These are phyloP conservation scores for Phyllosticta citriasiana DNA, from an alignment of 2,329 filamentous ascomycete species.

Conservation along the genomic window DNA sequence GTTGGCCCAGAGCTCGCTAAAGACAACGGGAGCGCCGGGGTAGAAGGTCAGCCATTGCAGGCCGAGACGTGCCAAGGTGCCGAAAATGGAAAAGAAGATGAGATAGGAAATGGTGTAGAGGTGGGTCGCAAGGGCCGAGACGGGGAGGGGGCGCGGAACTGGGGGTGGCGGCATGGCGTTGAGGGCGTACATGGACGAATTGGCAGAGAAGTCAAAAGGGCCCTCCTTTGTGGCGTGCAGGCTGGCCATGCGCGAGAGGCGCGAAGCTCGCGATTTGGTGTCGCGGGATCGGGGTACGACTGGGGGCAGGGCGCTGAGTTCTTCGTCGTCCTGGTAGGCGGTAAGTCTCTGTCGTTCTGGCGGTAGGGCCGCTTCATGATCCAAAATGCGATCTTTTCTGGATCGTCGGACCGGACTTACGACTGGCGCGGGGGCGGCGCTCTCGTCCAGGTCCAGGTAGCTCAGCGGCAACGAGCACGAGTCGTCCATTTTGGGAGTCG, in stretches of 20 bases:
- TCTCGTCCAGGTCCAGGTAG: conserved; percentile 13
- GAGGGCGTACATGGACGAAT: neutral
- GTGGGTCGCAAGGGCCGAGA: conserved; percentile 23
- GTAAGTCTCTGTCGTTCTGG: neutral
- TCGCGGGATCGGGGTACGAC: conserved; percentile 5
- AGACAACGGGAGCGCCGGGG: conserved; percentile 63
- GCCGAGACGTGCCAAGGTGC: conserved; percentile 74
- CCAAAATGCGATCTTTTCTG: neutral
- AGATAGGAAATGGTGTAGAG: conserved; percentile 67
- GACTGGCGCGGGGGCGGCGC: conserved; percentile 9
- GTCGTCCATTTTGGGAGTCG: conserved; percentile 3
- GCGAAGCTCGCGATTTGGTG: neutral
- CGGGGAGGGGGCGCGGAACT: neutral
- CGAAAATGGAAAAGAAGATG: conserved; percentile 73
- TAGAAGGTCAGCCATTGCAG: conserved; percentile 72
- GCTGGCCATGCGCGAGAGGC: neutral
- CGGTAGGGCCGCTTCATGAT: neutral
- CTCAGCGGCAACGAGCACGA: conserved; percentile 15
- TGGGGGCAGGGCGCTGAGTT: conserved; percentile 6
- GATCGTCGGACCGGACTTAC: conserved; percentile 1
- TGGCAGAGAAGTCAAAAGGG: neutral
- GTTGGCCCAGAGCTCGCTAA: conserved; percentile 78
- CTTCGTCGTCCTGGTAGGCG: neutral
- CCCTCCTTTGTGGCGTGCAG: neutral
- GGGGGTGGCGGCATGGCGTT: neutral